phyloP scores from a whole-genome alignment of 2,329 filamentous ascomycete genomes.

The Botrytis fragariae region DNA sequence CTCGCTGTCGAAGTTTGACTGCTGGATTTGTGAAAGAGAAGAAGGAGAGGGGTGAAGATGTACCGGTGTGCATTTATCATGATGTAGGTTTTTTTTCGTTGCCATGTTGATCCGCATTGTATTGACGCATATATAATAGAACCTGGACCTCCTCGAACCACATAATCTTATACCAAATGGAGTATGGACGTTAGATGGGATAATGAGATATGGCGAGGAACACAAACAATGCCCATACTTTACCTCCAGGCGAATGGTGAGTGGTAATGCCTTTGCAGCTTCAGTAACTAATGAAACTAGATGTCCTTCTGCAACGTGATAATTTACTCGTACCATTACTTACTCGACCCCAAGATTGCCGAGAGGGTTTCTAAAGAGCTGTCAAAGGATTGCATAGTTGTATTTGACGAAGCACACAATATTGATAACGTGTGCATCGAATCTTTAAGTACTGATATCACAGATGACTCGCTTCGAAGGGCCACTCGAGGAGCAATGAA shows the following conservation, averaged over 20 bases:
- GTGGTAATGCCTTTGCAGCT: conserved; percentile 28
- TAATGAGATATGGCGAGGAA: conserved; percentile 86
- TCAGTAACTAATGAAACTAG: conserved; percentile 43
- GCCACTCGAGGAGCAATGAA: conserved; percentile 89
- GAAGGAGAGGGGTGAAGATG: conserved; percentile 90
- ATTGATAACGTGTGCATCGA: conserved; percentile 99
- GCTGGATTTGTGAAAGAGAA: conserved; percentile 98
- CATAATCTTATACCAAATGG: conserved; percentile 93
- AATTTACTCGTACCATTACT: conserved; percentile 98
- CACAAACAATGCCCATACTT: conserved; percentile 99
- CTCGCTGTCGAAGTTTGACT: conserved; percentile 91
- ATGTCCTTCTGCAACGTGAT: conserved; percentile 99
- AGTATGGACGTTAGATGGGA: conserved; percentile 90
- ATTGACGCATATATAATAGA: conserved; percentile 48
- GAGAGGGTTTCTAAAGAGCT: conserved; percentile 80
- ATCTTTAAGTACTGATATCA: conserved; percentile 92
- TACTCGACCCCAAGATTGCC: conserved; percentile 96
- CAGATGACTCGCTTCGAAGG: conserved; percentile 88
- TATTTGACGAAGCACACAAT: conserved; percentile 98
- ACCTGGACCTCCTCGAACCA: conserved; percentile 89
- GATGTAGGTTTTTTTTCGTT: conserved; percentile 56
- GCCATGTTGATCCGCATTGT: neutral
- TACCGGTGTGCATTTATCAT: conserved; percentile 93
- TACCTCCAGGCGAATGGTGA: conserved; percentile 86
- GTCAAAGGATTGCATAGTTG: conserved; percentile 96